Evolutionary conservation across 108 stramenopile species (phyloP).

Genomic region (Discostella stelligeroides): DNA sequence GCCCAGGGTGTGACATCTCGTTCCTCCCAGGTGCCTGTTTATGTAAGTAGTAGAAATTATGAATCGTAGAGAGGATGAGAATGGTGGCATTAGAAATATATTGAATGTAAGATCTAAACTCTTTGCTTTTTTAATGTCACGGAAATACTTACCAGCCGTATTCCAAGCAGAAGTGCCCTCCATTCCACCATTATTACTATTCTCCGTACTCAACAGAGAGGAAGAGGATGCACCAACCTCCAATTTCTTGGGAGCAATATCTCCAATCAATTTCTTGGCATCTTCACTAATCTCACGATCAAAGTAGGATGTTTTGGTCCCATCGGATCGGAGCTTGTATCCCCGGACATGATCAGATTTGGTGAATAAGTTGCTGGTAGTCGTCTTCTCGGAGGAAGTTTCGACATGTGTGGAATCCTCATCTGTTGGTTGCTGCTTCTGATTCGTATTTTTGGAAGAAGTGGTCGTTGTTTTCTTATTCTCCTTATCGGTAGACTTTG

Average conservation of each 20-base stretch:
- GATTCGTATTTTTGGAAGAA: conserved; percentile 1
- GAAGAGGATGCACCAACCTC: conserved; percentile 34
- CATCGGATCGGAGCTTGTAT: conserved; percentile 93
- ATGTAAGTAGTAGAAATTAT: not conserved
- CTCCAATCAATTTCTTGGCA: conserved; percentile 88
- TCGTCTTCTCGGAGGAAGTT: conserved; percentile 1
- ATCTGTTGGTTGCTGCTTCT: conserved; percentile 16
- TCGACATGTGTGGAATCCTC: conserved; percentile 10
- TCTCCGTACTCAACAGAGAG: conserved; percentile 16
- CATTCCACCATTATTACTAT: conserved; percentile 1
- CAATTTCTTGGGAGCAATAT: conserved; percentile 94
- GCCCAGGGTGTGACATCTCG: conserved; percentile 87
- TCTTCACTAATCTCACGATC: conserved; percentile 96
- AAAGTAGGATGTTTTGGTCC: conserved; percentile 95
- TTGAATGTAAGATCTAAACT: too few relatives aligned
- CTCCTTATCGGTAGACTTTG: conserved; percentile 1
- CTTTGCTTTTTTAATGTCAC: too few relatives aligned
- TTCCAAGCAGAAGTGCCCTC: conserved; percentile 81
- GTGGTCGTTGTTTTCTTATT: conserved; percentile 13
- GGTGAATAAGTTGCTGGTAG: conserved; percentile 48
- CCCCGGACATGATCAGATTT: conserved; percentile 88
- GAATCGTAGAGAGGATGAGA: not conserved
- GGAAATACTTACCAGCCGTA: conserved; percentile 60
- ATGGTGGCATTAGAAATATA: not conserved
- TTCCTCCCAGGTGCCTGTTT: conserved; percentile 91